phyloP scores from a whole-genome alignment of 1,284 basidiomycete genomes.

The Ustilago curta region DNA sequence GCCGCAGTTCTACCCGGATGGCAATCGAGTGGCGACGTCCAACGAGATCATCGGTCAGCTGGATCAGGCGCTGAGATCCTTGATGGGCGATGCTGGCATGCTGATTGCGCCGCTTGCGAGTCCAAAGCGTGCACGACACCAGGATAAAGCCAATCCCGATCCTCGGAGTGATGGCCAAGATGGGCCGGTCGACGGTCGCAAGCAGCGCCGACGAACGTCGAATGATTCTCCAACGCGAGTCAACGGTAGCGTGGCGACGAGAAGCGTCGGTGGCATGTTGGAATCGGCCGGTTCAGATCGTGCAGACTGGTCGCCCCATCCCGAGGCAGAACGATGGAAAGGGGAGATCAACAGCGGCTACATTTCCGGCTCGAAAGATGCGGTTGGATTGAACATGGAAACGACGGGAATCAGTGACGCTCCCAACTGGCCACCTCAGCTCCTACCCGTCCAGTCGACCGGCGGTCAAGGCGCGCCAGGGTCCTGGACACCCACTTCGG shows the following conservation, averaged over 20 bases:
- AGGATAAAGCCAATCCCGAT: not conserved
- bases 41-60: conserved; percentile 31
- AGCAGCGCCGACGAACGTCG: conserved; percentile 21
- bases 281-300: conserved; percentile 14
- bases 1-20: conserved; percentile 42
- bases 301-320: conserved; percentile 18
- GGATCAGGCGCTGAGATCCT: conserved; percentile 30
- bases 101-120: conserved; percentile 9
- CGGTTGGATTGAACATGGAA: conserved; percentile 1
- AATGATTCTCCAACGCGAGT: not conserved
- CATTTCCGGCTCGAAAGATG: not conserved
- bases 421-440: conserved; percentile 17
- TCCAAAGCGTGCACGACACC: conserved; percentile 19
- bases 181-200: not conserved
- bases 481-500: conserved; percentile 21
- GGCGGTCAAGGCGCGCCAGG: not conserved
- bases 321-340: conserved; percentile 11
- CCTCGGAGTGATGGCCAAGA: not conserved
- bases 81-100: conserved; percentile 28
- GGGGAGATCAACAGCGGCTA: not conserved
- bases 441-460: conserved; percentile 2
- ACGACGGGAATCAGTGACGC: not conserved
- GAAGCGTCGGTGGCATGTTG: conserved; percentile 1
- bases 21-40: conserved; percentile 20
- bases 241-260: too few species aligned